Conservation (phyloP, 257 asterid genomes). For the Rehmannia glutinosa region DNA sequence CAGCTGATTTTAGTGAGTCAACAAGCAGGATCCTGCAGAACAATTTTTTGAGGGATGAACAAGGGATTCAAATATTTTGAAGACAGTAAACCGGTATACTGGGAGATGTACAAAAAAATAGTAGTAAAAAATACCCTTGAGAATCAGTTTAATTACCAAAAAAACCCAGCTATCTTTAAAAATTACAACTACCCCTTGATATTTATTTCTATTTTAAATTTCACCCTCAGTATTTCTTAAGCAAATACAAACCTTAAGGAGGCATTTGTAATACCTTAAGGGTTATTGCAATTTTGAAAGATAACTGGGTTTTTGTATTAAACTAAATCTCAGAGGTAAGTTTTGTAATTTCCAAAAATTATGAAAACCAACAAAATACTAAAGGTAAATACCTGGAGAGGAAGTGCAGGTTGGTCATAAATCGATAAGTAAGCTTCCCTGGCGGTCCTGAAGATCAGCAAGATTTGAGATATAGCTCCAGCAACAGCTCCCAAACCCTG, state of each 20-base stretch:
- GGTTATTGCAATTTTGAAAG: no score
- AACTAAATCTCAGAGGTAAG: no score
- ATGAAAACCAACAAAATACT: constrained; percentile 7
- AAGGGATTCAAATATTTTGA: not conserved
- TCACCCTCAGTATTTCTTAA: no score
- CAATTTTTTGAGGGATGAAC: constrained; percentile 15
- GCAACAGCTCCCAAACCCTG: constrained; percentile 99
- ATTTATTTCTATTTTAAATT: no score
- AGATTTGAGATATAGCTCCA: constrained; percentile 97
- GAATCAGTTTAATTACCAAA: no score
- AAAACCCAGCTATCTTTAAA: no score
- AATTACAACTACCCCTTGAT: no score
- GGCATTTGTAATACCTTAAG: no score
- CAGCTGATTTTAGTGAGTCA: constrained; percentile 75
- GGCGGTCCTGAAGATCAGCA: constrained; percentile 92
- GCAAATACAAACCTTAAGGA: no score
- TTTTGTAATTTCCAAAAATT: not conserved
- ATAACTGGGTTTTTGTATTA: no score
- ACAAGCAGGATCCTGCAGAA: constrained; percentile 84
- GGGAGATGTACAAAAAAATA: no score
- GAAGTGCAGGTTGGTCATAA: constrained; percentile 84
- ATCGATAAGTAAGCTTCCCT: constrained; percentile 95
- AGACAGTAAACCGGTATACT: not conserved
- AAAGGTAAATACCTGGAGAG: constrained; percentile 54
- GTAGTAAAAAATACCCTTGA: no score